phyloP scores from a whole-genome alignment of 2,329 filamentous ascomycete species.

The Sporothrix pseudoabietina region DNA sequence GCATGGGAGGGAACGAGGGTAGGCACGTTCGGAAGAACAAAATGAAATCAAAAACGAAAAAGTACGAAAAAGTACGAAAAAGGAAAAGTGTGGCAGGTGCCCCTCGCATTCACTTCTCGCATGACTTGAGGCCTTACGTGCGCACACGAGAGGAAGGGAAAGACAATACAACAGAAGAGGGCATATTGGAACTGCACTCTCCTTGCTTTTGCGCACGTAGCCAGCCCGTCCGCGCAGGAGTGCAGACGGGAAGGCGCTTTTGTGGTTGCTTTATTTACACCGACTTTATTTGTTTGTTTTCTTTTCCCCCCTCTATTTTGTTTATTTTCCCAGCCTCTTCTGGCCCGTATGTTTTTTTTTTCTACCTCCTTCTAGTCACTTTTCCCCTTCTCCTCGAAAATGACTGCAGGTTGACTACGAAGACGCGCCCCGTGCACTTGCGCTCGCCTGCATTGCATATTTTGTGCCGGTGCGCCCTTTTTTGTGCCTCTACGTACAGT shows the following conservation, averaged over 20 bases:
- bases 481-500: conserved; percentile 1
- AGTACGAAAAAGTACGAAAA: neutral
- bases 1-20: neutral
- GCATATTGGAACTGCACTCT: neutral
- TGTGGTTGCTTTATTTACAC: neutral
- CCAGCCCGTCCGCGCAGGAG: neutral
- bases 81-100: neutral
- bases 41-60: neutral
- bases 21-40: neutral
- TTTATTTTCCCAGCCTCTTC: neutral
- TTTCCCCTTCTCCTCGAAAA: neutral
- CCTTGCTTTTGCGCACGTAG: conserved; percentile 18
- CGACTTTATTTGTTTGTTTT: neutral
- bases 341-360: neutral
- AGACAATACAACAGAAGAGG: neutral
- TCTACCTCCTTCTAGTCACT: neutral
- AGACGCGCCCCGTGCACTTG: neutral
- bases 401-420: neutral
- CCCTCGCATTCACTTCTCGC: neutral
- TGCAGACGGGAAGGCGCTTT: neutral
- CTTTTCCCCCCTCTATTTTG: neutral
- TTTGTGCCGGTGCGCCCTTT: neutral
- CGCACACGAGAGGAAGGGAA: neutral
- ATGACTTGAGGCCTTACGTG: conserved; percentile 8
- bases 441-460: neutral